Conservation (phyloP, 2,329 filamentous ascomycete species). For the Diaporthe vexans region DNA sequence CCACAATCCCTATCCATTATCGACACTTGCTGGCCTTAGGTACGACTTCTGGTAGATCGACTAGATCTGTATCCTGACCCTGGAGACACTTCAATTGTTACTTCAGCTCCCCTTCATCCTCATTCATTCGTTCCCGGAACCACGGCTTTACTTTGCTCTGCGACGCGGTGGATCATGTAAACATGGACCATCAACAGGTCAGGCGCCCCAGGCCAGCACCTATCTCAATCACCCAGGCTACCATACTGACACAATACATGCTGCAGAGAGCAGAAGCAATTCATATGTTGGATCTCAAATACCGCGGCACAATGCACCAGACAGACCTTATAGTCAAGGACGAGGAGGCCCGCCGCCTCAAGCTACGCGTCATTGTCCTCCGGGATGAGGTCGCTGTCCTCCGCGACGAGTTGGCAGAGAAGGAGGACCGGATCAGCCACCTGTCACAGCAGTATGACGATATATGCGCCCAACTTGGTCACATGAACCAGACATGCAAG, state of each 20-base stretch:
- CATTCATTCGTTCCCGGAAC: background rate
- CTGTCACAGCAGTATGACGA: constrained; percentile 58
- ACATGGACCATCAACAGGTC: constrained; percentile 55
- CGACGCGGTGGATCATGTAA: constrained; percentile 49
- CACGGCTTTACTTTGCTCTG: background rate
- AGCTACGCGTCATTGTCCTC: constrained; percentile 78
- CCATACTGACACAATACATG: constrained; percentile 8
- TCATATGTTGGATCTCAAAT: constrained; percentile 76
- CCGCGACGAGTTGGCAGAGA: constrained; percentile 71
- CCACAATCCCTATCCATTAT: constrained; percentile 3
- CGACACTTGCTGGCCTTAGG: background rate
- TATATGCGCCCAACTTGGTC: constrained; percentile 58
- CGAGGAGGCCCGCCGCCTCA: constrained; percentile 79
- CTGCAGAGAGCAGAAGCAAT: constrained; percentile 60
- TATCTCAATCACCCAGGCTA: background rate
- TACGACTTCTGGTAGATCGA: background rate
- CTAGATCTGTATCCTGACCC: background rate
- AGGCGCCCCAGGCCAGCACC: constrained; percentile 43
- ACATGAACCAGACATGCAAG: constrained; percentile 57
- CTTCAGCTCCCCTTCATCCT: background rate
- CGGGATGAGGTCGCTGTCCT: constrained; percentile 81
- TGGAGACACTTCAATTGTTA: background rate
- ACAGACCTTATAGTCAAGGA: constrained; percentile 79
- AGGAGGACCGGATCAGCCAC: constrained; percentile 70
- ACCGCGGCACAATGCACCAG: constrained; percentile 74